Evolutionary conservation across 768 basidiomycete genomes (phyloP), one percentile per base, ranked within the genome.

Genomic region (Phallus indusiatus): DNA sequence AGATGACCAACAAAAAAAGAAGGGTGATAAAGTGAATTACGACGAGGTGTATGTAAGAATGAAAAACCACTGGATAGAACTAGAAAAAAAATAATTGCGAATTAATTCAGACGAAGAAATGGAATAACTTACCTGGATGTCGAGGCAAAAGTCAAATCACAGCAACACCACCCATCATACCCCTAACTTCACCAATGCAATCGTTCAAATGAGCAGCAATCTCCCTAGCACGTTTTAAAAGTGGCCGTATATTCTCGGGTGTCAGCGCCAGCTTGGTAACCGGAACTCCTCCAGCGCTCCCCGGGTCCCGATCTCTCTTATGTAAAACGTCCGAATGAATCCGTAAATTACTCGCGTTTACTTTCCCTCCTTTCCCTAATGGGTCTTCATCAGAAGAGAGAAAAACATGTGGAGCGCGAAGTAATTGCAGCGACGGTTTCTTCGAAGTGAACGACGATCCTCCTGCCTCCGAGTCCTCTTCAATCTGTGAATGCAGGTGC

Each of bases 221-320:
- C 71, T 90, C 88, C 60, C 74, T 81, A 28, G 90, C 85, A 65
- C 88, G 90, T 71, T 90, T 88, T 46, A 93, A 69, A 59, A 91
- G 65, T 34, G 90, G 91, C 69, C 78, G 78, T 64, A 94, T 91
- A 65, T 91, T 93, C 71, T 92, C 89, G 0, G 91, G 91, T 16
- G 88, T 90, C 82, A 94, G 81, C 47, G 88, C 85, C 47, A 94
- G 68, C 66, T 76, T 82, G 46, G 74, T 70, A 22, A 47, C 42
- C 1, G 55, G 51, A 18, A 5, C 6, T 37, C 36, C 36, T 8
- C 36, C 16, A n/a, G 55, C 17, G 37, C 28, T 18, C 7, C 3
- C 36, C 8, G 47, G 8, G 10, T n/a, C n/a, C n/a, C n/a, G n/a
- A n/a, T n/a, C n/a, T n/a, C n/a, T n/a, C n/a, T 9, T 46, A 21